Base-by-base conservation (phyloP, 2,329 filamentous ascomycete species). In the Didymosphaeria variabile region DNA sequence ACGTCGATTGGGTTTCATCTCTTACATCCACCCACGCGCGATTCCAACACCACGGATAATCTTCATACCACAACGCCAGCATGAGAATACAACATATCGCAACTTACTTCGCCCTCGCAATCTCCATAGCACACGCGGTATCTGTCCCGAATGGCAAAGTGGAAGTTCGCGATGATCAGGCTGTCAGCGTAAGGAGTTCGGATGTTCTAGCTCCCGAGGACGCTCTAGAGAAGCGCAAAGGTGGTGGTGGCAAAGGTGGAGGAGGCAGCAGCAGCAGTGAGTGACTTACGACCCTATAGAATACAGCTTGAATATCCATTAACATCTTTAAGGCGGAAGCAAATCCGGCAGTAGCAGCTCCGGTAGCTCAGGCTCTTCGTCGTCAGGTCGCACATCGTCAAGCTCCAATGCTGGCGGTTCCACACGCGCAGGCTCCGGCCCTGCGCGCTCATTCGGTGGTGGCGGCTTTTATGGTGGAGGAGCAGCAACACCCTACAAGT, bases 381-480 rank as follows among this genome's bases (percentile, higher is more conserved):
- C 36, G 36, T 19, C 65, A 55, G 61, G 67, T 21, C 64, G 72
- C n/a, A 67, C 73, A 8, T 64, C 60, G 13, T 8, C 63, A 12
- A 68, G 63, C 40, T 79, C 77, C 19, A 75, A 72, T 17, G 44
- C 65, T 5, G 79, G 80, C 47, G 78, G 80, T 32, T 40, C 70
- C 9, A 89, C 89, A 3, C 82, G 78, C 5, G 78, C 81, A 7
- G 89, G 90, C 60, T 86, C 84, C 55, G 89, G 90, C 17, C 79
- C 84, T 0, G 69, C 80, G 17, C 87, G 87, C 3, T 62, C 71
- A 0, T 92, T 85, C 69, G 89, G 87, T 47, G 87, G 88, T 40
- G 88, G 89, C 8, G 69, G 73, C 55, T 91, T 85, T 76, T 93
- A 93, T 71, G 85, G 86, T 40, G 91, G 91, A 52, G 77, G 77